phyloP scores from a whole-genome alignment of 257 asterid species.

The Leonotis leonurus region DNA sequence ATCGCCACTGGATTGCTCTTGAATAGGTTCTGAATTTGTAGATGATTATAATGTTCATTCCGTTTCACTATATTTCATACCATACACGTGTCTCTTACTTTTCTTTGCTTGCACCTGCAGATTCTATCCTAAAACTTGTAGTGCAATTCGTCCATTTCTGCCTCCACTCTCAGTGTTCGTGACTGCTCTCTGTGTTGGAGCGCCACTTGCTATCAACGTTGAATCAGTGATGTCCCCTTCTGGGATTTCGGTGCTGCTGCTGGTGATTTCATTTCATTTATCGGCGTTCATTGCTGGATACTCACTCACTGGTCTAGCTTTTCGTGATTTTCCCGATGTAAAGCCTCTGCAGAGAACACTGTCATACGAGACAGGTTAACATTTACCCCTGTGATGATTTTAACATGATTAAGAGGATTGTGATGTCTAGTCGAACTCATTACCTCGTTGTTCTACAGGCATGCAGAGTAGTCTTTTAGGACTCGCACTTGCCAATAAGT shows the following conservation, averaged over 20 bases:
- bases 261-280: slow-evolving; percentile 75
- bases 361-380: slow-evolving; percentile 84
- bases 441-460: slow-evolving; percentile 42
- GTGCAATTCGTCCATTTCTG: slow-evolving; percentile 56
- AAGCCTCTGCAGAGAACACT: slow-evolving; percentile 89
- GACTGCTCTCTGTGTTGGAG: slow-evolving; percentile 67
- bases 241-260: slow-evolving; percentile 67
- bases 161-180: slow-evolving; percentile 62
- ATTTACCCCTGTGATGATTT: not conserved
- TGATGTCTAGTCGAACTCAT: slow-evolving; percentile 15
- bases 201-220: slow-evolving; percentile 81
- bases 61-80: slow-evolving; percentile 25
- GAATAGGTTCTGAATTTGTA: slow-evolving; percentile 45
- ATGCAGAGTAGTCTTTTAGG: slow-evolving; percentile 99
- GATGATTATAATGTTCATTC: slow-evolving; percentile 17
- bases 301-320: slow-evolving; percentile 48
- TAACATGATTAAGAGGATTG: not conserved
- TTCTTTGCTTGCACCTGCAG: slow-evolving; percentile 38
- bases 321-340: slow-evolving; percentile 55
- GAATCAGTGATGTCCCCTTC: slow-evolving; percentile 61
- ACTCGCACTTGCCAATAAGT: slow-evolving; percentile 86
- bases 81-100: slow-evolving; percentile 11
- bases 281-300: slow-evolving; percentile 76
- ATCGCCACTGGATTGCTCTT: slow-evolving; percentile 82
- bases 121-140: slow-evolving; percentile 57